Evolutionary conservation across 495 filamentous ascomycete species (phyloP), one percentile per base, ranked within the genome.

Genomic region (Podospora anserina): DNA sequence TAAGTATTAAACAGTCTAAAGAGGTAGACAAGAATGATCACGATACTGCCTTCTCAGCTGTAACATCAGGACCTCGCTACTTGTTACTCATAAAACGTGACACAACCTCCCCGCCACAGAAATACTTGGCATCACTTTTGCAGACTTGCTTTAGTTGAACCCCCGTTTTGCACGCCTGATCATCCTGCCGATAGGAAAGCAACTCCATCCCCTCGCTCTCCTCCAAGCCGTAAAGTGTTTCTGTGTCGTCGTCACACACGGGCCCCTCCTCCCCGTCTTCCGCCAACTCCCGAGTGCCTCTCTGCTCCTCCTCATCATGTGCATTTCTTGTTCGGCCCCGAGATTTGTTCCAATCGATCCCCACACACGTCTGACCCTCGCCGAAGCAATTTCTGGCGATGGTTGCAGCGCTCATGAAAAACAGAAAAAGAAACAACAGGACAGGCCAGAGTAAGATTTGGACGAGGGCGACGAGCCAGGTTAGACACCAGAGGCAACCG

Each of bases 1-100:
- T 75, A 66, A 65, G 27, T 49, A 11, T 49, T 49, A 16, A 11
- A 49, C 39, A 49, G 39, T 49, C 9, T 13, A 49, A 49, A 6
- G 15, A 49, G 39, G 39, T 49, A 49, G 39, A 49, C 39, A 6
- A 49, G 39, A 49, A 49, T 49, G 39, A 18, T 49, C 15, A 9
- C 39, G 7, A 49, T 11, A 49, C 39, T 49, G 15, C 13, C 39
- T 7, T 32, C 30, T 32, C 30, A 32, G 1, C 30, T 5, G 30
- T 7, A 5, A 32, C 23, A 23, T 23, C 23, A 23, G 1, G 23
- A 23, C 23, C 34, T 39, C 34, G 11, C 6, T 39, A 6, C 39
- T 49, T 49, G 13, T 49, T 49, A 11, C 30, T 32, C 30, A 32
- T 32, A 32, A 4, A 32, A 6, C 7, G 30, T 32, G 23, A 23